phyloP scores from a whole-genome alignment of 2,329 filamentous ascomycete species.

The Whalleya microplaca region DNA sequence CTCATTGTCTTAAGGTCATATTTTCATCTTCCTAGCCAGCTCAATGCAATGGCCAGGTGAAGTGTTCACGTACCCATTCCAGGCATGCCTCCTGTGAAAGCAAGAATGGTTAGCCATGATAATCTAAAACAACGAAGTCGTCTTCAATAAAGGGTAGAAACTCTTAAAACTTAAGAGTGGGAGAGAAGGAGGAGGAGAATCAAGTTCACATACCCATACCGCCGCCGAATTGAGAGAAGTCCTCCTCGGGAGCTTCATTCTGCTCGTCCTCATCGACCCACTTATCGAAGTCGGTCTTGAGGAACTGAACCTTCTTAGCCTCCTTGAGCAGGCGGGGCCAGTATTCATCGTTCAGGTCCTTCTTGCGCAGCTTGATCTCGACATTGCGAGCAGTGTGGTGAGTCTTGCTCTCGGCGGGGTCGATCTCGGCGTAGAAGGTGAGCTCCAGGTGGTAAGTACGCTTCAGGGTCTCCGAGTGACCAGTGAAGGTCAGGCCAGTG shows the following conservation, averaged over 20 bases:
- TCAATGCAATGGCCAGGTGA: background rate
- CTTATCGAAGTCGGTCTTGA: slow-evolving; percentile 99
- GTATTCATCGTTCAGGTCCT: slow-evolving; percentile 91
- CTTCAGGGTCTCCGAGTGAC: slow-evolving; percentile 82
- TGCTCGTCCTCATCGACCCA: slow-evolving; percentile 99
- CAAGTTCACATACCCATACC: slow-evolving; percentile 61
- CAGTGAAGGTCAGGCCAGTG: slow-evolving; percentile 77
- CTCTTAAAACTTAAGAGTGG: background rate
- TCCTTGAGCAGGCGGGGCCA: slow-evolving; percentile 97
- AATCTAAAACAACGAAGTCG: background rate
- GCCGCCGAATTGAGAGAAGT: slow-evolving; percentile 68
- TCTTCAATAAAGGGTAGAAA: slow-evolving; percentile 1
- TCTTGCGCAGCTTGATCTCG: slow-evolving; percentile 93
- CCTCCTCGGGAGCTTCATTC: slow-evolving; percentile 83
- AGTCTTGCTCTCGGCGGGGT: slow-evolving; percentile 79
- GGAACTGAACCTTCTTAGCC: slow-evolving; percentile 84
- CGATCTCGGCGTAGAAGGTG: slow-evolving; percentile 89
- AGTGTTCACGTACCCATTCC: slow-evolving; percentile 42
- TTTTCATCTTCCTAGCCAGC: background rate
- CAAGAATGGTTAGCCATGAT: slow-evolving; percentile 15
- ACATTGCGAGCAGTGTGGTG: slow-evolving; percentile 88
- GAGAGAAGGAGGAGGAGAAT: slow-evolving; percentile 6
- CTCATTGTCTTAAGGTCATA: background rate
- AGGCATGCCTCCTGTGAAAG: slow-evolving; percentile 54
- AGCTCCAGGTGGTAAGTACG: slow-evolving; percentile 84